phyloP scores from a whole-genome alignment of 139 green algal genomes.

The Closterium sp. region DNA sequence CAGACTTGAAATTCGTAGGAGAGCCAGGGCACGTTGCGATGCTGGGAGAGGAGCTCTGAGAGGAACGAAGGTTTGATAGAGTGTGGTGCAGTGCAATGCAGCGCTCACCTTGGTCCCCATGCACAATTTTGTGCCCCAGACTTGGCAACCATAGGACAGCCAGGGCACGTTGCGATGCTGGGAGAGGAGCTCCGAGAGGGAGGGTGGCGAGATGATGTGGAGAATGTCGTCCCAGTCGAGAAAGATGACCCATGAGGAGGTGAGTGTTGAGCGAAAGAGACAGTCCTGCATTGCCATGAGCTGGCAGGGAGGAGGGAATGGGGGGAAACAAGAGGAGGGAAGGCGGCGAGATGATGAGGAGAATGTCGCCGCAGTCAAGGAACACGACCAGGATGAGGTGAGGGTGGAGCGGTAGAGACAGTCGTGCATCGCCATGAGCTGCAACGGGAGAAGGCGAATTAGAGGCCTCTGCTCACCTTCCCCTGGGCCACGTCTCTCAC shows the following conservation, averaged over 20 bases:
- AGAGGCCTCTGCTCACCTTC: too few relatives aligned
- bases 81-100: background rate
- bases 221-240: conserved; percentile 1
- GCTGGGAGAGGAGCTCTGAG: background rate
- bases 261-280: background rate
- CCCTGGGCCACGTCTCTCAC: background rate
- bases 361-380: background rate
- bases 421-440: background rate
- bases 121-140: background rate
- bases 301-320: background rate
- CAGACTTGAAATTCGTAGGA: background rate
- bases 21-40: background rate
- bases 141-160: background rate
- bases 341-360: background rate
- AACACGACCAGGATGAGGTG: background rate
- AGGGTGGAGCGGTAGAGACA: conserved; percentile 11
- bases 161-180: background rate
- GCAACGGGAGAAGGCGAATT: too few relatives aligned
- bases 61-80: background rate
- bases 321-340: background rate
- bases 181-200: background rate
- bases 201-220: background rate
- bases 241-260: background rate
- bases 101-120: background rate
- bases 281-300: conserved; percentile 8